Conservation (phyloP, 2,329 filamentous ascomycete genomes). For the Epichloe coenophiala region DNA sequence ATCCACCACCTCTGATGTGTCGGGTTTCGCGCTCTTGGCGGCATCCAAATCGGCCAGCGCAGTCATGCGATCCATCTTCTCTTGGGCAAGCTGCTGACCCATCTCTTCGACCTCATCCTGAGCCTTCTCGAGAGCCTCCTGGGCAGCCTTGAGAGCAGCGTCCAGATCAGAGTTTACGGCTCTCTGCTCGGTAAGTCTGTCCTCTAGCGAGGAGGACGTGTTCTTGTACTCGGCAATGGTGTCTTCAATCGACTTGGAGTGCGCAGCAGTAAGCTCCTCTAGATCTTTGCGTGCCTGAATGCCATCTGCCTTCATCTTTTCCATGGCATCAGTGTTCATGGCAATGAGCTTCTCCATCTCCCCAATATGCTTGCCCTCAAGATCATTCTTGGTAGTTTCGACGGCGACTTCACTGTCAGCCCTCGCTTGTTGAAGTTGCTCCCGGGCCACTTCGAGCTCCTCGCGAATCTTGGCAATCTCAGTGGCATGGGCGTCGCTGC, state of each 20-base stretch:
- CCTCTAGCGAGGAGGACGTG: constrained; percentile 20
- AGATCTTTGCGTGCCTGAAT: constrained; percentile 27
- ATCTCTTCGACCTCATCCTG: constrained; percentile 36
- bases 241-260: constrained; percentile 26
- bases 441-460: constrained; percentile 24
- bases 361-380: constrained; percentile 30
- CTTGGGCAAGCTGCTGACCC: constrained; percentile 39
- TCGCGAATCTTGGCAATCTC: constrained; percentile 18
- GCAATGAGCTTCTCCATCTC: constrained; percentile 34
- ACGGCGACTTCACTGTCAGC: constrained; percentile 29
- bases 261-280: constrained; percentile 24
- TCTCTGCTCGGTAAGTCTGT: constrained; percentile 22
- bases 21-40: constrained; percentile 39
- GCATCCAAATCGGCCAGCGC: constrained; percentile 49
- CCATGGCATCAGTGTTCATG: constrained; percentile 28
- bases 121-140: constrained; percentile 30
- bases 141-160: constrained; percentile 22
- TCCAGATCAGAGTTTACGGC: constrained; percentile 23
- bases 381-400: constrained; percentile 30
- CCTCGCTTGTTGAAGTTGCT: constrained; percentile 33
- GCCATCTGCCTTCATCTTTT: constrained; percentile 26
- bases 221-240: constrained; percentile 26
- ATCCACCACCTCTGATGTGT: constrained; percentile 39
- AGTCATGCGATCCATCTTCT: constrained; percentile 47
- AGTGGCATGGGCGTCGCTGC: constrained; percentile 14